Evolutionary conservation across 2,329 filamentous ascomycete species (phyloP), one percentile per base, ranked within the genome.

Genomic region (Tolypocladium sp.): DNA sequence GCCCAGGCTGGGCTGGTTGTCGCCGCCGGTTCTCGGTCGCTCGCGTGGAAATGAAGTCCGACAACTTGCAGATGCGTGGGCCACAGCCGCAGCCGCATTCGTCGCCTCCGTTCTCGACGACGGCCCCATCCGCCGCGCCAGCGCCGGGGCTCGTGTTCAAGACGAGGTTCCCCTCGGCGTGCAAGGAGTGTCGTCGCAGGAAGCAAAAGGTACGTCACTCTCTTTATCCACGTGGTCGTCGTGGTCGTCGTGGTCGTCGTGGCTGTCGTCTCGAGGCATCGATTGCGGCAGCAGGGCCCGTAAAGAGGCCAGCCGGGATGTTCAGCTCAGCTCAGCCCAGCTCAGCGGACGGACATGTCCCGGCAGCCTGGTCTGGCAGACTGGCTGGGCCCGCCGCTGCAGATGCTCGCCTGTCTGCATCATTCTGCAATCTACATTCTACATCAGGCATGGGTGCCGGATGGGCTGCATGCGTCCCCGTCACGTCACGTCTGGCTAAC

Each of bases 141-240:
- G 37, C 59, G 22, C 59, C 57, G 37, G 58, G 58, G 51, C 42
- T 53, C 35, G 54, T 55, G n/a, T 60, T 58, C 57, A 68, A 64
- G 64, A 61, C 63, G 8, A 63, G 64, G 57, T 60, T 61, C 42
- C 68, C 70, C 44, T 79, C 76, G 25, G 79, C 78, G 25, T 82
- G 79, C 65, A 75, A 75, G 4, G 79, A 82, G 64, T 82, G 79
- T 59, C 76, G 79, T 54, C 72, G 79, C 60, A 72, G 79, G 60
- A 82, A 82, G 65, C 79, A 82, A 70, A 81, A 77, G 73, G 79
- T 79, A 30, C 49, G 62, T 57, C n/a, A 8, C 13, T 40, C 41
- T 37, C 40, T 53, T 12, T 7, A 41, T 33, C 22, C 25, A 27
- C 17, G 44, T 41, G 30, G 25, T 22, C 40, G 37, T 13, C 17